Conservation (phyloP, 208 protist genomes). For the Crithidia mellificae region DNA sequence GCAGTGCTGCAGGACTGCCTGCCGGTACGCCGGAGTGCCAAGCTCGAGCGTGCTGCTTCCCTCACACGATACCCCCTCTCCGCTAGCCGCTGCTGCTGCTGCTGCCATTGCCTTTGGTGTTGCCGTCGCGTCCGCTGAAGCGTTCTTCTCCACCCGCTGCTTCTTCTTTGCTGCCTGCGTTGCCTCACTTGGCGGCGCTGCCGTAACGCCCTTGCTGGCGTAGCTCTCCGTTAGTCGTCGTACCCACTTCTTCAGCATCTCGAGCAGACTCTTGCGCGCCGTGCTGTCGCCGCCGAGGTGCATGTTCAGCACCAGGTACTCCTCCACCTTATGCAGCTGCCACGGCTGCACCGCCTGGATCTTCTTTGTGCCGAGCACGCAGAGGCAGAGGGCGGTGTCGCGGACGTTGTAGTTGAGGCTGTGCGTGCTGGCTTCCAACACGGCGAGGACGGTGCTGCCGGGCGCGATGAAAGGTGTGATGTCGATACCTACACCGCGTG, state of each 20-base stretch:
- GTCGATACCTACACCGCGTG: slow-evolving; percentile 61
- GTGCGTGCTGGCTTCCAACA: slow-evolving; percentile 52
- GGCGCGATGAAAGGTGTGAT: slow-evolving; percentile 51
- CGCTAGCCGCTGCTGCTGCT: background rate
- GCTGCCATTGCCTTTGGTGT: background rate
- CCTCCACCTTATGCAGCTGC: slow-evolving; percentile 78
- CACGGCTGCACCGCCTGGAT: slow-evolving; percentile 55
- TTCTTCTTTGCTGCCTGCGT: slow-evolving; percentile 1
- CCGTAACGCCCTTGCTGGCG: slow-evolving; percentile 12
- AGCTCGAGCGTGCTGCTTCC: slow-evolving; percentile 10
- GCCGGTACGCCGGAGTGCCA: slow-evolving; percentile 25
- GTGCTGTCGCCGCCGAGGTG: slow-evolving; percentile 81
- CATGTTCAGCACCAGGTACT: slow-evolving; percentile 78
- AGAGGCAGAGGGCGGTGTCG: slow-evolving; percentile 61
- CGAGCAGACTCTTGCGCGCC: slow-evolving; percentile 62
- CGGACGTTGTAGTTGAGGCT: slow-evolving; percentile 67
- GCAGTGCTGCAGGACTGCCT: slow-evolving; percentile 45
- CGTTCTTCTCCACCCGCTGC: background rate
- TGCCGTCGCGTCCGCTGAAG: background rate
- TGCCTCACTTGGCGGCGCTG: background rate
- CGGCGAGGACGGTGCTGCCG: slow-evolving; percentile 32
- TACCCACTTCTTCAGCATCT: slow-evolving; percentile 75
- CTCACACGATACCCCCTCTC: background rate
- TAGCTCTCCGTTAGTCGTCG: slow-evolving; percentile 51
- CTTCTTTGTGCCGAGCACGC: slow-evolving; percentile 62